phyloP scores from a whole-genome alignment of 495 filamentous ascomycete species.

The Penicillium desertorum region DNA sequence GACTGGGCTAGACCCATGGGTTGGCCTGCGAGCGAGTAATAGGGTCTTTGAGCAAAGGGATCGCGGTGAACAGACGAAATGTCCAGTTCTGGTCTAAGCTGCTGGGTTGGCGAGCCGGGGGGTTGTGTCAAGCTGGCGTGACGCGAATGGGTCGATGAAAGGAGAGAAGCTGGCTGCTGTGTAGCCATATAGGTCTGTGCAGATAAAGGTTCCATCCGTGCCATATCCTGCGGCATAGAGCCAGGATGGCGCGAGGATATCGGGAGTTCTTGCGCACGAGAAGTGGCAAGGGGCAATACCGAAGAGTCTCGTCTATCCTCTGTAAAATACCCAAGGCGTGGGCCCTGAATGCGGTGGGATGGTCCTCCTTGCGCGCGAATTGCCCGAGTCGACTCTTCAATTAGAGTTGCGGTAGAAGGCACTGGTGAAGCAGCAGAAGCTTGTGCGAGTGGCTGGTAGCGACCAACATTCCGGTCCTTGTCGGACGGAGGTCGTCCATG shows the following conservation, averaged over 20 bases:
- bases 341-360: slow-evolving; percentile 36
- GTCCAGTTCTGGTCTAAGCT: slow-evolving; percentile 38
- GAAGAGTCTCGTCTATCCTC: slow-evolving; percentile 47
- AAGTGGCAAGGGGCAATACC: slow-evolving; percentile 29
- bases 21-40: slow-evolving; percentile 31
- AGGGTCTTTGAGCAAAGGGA: slow-evolving; percentile 36
- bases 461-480: slow-evolving; percentile 37
- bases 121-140: slow-evolving; percentile 41
- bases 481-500: slow-evolving; percentile 36
- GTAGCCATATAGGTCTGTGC: slow-evolving; percentile 35
- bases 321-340: slow-evolving; percentile 45
- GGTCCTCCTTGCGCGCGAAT: slow-evolving; percentile 32
- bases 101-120: slow-evolving; percentile 40
- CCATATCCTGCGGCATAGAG: slow-evolving; percentile 32
- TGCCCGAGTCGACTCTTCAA: slow-evolving; percentile 35
- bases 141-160: slow-evolving; percentile 41
- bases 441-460: slow-evolving; percentile 48
- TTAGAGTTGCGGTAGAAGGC: slow-evolving; percentile 28
- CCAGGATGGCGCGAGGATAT: slow-evolving; percentile 35
- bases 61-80: slow-evolving; percentile 42
- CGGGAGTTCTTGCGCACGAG: slow-evolving; percentile 34
- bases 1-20: slow-evolving; percentile 32
- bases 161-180: slow-evolving; percentile 32
- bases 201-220: slow-evolving; percentile 40
- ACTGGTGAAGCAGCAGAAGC: slow-evolving; percentile 38